Evolutionary conservation across 2,329 filamentous ascomycete species (phyloP), one percentile per base, ranked within the genome.

Genomic region (Neonectria sp.): DNA sequence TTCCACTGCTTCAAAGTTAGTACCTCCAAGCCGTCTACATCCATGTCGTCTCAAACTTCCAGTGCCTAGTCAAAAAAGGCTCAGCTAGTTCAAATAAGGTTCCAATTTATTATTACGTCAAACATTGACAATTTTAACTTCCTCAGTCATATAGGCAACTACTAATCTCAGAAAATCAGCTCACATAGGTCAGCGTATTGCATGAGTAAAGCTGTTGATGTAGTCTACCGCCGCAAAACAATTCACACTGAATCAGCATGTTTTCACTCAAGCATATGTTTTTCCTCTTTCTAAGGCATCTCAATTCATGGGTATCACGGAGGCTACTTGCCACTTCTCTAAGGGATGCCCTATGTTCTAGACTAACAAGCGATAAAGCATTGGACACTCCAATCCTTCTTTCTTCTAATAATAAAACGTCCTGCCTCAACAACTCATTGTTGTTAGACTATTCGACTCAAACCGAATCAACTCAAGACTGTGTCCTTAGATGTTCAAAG

Each of bases 371-470:
- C 15, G 48, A 29, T n/a, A 29, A 25, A 27, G 21, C 12, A 60
- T 25, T 35, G 58, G 58, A 60, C 52, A 46, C 58, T 60, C 58
- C 48, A 60, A 53, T 55, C 58, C 58, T 35, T 43, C 31, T 8
- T 25, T 35, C 49, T 31, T 31, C 15, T 17, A 17, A 15, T 40
- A 40, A 8, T n/a, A n/a, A 43, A 43, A 46, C 52, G 29, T 60
- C n/a, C 15, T 33, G 37, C 17, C 40, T 33, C 37, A 31, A 13
- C 49, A 31, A 21, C 49, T 45, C n/a, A 35, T 17, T 29, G 27
- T 11, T 53, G 48, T 27, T 27, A 60, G 48, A 17, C 27, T 29
- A n/a, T 51, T 17, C 48, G 17, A 51, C 15, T n/a, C n/a, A 11
- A 45, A 45, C 24, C 40, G n/a, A 21, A 24, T 45, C n/a, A n/a